phyloP scores from a whole-genome alignment of 2,329 filamentous ascomycete species.

The Paecilomyces variotii region DNA sequence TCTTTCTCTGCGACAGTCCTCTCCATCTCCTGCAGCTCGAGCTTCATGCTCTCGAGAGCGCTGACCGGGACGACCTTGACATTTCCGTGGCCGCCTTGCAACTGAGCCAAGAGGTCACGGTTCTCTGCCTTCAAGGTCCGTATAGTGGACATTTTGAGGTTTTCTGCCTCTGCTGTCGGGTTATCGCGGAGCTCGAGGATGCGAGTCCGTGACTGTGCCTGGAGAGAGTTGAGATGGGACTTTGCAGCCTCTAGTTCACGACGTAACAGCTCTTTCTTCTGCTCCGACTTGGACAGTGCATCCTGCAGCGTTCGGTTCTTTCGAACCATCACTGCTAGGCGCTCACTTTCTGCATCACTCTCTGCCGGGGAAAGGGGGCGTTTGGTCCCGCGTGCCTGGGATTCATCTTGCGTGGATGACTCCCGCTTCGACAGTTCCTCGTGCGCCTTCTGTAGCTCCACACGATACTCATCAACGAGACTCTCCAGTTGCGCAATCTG shows the following conservation, averaged over 20 bases:
- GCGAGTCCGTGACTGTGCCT: constrained; percentile 66
- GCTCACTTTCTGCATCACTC: constrained; percentile 52
- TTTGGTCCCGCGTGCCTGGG: constrained; percentile 50
- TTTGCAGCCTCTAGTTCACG: constrained; percentile 65
- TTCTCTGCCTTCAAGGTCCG: constrained; percentile 75
- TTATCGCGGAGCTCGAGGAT: constrained; percentile 85
- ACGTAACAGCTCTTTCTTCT: constrained; percentile 61
- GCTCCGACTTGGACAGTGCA: constrained; percentile 61
- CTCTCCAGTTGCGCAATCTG: constrained; percentile 75
- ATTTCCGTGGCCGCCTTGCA: constrained; percentile 44
- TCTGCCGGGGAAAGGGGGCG: constrained; percentile 53
- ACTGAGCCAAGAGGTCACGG: constrained; percentile 65
- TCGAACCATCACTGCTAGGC: constrained; percentile 72
- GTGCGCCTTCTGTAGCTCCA: constrained; percentile 67
- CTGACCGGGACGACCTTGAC: constrained; percentile 65
- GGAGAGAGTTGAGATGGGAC: constrained; percentile 62
- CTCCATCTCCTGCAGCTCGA: constrained; percentile 66
- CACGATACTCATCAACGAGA: constrained; percentile 79
- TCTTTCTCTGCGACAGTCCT: constrained; percentile 60
- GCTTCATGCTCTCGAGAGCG: constrained; percentile 65
- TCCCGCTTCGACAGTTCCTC: constrained; percentile 64
- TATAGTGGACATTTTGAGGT: constrained; percentile 74
- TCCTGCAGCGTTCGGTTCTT: constrained; percentile 84
- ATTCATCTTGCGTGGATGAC: constrained; percentile 30
- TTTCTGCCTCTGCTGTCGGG: constrained; percentile 77